phyloP scores from a whole-genome alignment of 768 basidiomycete genomes.

The Leccinum uliginosum region DNA sequence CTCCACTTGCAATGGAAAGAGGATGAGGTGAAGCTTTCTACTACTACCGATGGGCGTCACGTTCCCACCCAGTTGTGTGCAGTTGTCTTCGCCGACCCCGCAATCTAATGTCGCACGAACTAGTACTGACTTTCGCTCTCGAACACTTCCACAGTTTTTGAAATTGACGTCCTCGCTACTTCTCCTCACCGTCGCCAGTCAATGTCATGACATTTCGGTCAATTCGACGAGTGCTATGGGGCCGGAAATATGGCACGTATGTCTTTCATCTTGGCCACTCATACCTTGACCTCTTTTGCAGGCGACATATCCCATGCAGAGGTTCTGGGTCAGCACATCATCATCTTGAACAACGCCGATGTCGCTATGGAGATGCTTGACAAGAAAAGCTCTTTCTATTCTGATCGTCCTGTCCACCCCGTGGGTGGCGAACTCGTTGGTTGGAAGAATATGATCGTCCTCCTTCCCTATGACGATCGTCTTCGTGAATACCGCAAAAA shows the following conservation, averaged over 20 bases:
- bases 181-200: no score
- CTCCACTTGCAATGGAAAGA: no score
- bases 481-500: slow-evolving; percentile 41
- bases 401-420: slow-evolving; percentile 54
- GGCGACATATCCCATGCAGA: slow-evolving; percentile 60
- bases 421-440: slow-evolving; percentile 37
- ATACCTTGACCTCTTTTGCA: slow-evolving; percentile 19
- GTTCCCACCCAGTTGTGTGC: no score
- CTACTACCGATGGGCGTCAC: no score
- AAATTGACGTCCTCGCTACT: no score
- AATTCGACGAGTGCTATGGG: slow-evolving; percentile 29
- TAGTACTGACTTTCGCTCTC: no score
- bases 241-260: slow-evolving; percentile 38
- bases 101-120: no score
- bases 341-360: slow-evolving; percentile 51
- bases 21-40: no score
- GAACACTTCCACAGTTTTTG: no score
- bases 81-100: no score
- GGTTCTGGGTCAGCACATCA: slow-evolving; percentile 54
- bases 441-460: slow-evolving; percentile 33
- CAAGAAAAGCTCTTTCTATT: slow-evolving; percentile 63
- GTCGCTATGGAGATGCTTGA: slow-evolving; percentile 56
- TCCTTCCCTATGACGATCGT: slow-evolving; percentile 38
- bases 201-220: no score
- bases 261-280: not conserved